These are phyloP conservation scores for Crithidia acanthocephali DNA, from an alignment of 208 protist species.

Conservation along the genomic window DNA sequence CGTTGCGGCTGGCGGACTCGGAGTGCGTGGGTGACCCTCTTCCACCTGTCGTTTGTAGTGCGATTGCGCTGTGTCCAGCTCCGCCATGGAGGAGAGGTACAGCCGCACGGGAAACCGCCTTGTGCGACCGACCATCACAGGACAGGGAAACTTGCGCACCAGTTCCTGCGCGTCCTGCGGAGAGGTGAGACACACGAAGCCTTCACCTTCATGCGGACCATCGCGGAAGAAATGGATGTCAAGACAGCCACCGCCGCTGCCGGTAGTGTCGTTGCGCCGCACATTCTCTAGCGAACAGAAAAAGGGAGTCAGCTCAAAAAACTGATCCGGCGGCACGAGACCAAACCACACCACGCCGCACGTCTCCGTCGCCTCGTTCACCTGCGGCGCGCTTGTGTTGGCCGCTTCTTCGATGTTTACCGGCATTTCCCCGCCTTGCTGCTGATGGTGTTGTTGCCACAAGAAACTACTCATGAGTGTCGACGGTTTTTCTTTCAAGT, in stretches of 20 bases:
- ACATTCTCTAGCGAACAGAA: neutral
- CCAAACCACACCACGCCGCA: slow-evolving; percentile 11
- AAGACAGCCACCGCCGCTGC: neutral
- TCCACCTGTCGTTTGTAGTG: neutral
- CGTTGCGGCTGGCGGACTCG: neutral
- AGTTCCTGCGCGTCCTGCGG: neutral
- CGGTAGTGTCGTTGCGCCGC: neutral
- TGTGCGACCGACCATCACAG: neutral
- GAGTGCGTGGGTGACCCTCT: neutral
- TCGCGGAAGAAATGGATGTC: slow-evolving; percentile 8
- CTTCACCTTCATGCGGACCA: neutral
- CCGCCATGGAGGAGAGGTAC: neutral
- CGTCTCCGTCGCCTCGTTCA: neutral
- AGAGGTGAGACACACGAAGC: slow-evolving; percentile 3
- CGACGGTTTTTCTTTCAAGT: neutral
- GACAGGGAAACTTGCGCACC: neutral
- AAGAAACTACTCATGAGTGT: neutral
- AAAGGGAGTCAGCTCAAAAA: slow-evolving; percentile 4
- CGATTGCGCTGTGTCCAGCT: neutral
- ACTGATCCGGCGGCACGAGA: neutral
- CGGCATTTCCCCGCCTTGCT: neutral
- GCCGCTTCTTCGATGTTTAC: neutral
- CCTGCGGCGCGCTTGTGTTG: neutral
- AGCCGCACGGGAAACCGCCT: neutral
- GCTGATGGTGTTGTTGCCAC: neutral